A percentile compares a stretch with the other conserved stretches of the same genome.
These are phyloP conservation scores for Sphaerostilbella broomeana DNA, from an alignment of 2,329 filamentous ascomycete species.

Conservation along the genomic window DNA sequence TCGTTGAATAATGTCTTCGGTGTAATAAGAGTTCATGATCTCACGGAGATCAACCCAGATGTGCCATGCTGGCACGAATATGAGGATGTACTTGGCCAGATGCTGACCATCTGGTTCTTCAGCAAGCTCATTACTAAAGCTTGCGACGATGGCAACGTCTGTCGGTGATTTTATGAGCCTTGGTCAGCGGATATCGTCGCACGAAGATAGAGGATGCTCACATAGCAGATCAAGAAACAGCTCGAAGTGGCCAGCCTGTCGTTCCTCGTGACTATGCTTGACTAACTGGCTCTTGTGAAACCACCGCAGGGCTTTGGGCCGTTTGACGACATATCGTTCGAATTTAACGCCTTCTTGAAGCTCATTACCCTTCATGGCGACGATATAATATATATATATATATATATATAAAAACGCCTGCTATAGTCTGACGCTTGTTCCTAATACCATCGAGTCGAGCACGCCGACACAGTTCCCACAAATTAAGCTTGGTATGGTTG, in stretches of 20 bases:
- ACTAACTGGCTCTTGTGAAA: slow-evolving; percentile 36
- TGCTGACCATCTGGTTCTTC: slow-evolving; percentile 38
- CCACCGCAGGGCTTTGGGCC: slow-evolving; percentile 37
- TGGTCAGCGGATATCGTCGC: neutral
- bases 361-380: slow-evolving; percentile 33
- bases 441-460: too few relatives aligned
- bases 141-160: slow-evolving; percentile 43
- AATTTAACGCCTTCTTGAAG: slow-evolving; percentile 26
- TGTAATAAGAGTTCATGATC: slow-evolving; percentile 47
- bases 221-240: slow-evolving; percentile 45
- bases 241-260: slow-evolving; percentile 41
- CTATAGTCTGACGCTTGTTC: too few relatives aligned
- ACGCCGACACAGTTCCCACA: too few relatives aligned
- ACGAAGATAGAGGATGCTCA: slow-evolving; percentile 13
- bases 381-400: too few relatives aligned
- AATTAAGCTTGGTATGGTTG: too few relatives aligned
- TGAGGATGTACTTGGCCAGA: slow-evolving; percentile 42
- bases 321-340: slow-evolving; percentile 30
- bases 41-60: slow-evolving; percentile 44
- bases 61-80: slow-evolving; percentile 43
- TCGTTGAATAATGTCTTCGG: slow-evolving; percentile 42
- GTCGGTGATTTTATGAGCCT: too few relatives aligned
- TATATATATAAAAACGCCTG: too few relatives aligned
- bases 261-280: slow-evolving; percentile 37
- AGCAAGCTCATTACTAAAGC: slow-evolving; percentile 41